Percentiles rank a stretch among this genome's conserved stretches.
Evolutionary conservation across 192 early-diverging fungal genomes (phyloP).

Genomic region (Gorgonomyces haynaldii): DNA sequence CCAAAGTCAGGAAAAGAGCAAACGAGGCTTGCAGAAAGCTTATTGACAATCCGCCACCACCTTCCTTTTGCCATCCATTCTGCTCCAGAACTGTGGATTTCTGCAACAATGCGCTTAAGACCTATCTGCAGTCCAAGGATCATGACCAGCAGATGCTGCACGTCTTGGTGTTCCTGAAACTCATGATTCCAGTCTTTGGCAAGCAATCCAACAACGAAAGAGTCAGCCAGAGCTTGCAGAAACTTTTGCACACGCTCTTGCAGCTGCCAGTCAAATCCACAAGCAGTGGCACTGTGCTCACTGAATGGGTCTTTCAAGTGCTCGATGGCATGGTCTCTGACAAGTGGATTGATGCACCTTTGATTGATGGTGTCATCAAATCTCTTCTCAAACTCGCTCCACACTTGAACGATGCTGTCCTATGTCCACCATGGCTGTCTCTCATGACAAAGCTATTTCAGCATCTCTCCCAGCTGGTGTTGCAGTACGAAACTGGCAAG

Average conservation of each 20-base stretch:
- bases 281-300: constrained; percentile 52
- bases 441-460: constrained; percentile 64
- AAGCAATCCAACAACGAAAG: constrained; percentile 33
- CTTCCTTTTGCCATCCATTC: constrained; percentile 59
- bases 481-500: constrained; percentile 4
- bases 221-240: constrained; percentile 14
- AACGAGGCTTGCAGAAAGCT: constrained; percentile 69
- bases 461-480: constrained; percentile 46
- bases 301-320: constrained; percentile 65
- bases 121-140: constrained; percentile 25
- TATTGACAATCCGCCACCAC: constrained; percentile 60
- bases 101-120: constrained; percentile 44
- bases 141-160: constrained; percentile 37
- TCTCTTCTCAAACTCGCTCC: constrained; percentile 54
- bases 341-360: constrained; percentile 18
- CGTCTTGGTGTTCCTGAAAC: constrained; percentile 60
- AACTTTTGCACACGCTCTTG: constrained; percentile 62
- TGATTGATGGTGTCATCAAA: constrained; percentile 21
- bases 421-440: constrained; percentile 74
- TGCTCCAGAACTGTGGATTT: constrained; percentile 53
- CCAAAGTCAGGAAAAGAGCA: constrained; percentile 82
- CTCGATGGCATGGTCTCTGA: constrained; percentile 49
- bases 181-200: constrained; percentile 26
- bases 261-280: constrained; percentile 61
- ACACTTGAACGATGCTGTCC: constrained; percentile 64